Conservation (phyloP, 495 filamentous ascomycete species). For the Penicillium arizonense region DNA sequence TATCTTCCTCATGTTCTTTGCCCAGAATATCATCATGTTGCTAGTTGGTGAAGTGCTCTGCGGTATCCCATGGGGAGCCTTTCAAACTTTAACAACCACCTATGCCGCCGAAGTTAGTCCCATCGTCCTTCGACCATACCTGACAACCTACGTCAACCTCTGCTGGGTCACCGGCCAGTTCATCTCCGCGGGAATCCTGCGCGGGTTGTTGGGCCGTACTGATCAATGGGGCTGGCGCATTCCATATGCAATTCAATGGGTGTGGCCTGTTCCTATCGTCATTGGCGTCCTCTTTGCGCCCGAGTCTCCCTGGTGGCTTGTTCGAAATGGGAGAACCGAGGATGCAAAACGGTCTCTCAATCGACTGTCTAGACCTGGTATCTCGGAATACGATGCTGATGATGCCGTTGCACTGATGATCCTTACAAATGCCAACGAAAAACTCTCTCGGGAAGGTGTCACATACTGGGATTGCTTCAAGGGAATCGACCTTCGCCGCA, state of each 20-base stretch:
- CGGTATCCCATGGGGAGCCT: constrained; percentile 74
- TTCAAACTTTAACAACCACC: constrained; percentile 69
- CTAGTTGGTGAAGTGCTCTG: constrained; percentile 68
- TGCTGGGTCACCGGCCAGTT: constrained; percentile 74
- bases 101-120: constrained; percentile 76
- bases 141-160: constrained; percentile 74
- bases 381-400: constrained; percentile 59
- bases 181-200: constrained; percentile 67
- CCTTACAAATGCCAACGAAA: constrained; percentile 63
- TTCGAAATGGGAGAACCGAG: constrained; percentile 60
- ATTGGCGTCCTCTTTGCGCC: constrained; percentile 66
- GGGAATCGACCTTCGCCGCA: constrained; percentile 65
- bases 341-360: constrained; percentile 63
- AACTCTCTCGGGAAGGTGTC: constrained; percentile 57
- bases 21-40: constrained; percentile 60
- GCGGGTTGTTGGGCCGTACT: constrained; percentile 49
- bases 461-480: constrained; percentile 63
- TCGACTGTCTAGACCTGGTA: constrained; percentile 58
- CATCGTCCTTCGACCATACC: constrained; percentile 61
- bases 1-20: constrained; percentile 72
- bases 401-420: constrained; percentile 76
- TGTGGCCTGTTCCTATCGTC: constrained; percentile 71
- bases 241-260: constrained; percentile 72
- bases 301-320: constrained; percentile 76
- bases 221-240: constrained; percentile 63